Evolutionary conservation across 768 basidiomycete genomes (phyloP).

Genomic region (Mycena polygramma): DNA sequence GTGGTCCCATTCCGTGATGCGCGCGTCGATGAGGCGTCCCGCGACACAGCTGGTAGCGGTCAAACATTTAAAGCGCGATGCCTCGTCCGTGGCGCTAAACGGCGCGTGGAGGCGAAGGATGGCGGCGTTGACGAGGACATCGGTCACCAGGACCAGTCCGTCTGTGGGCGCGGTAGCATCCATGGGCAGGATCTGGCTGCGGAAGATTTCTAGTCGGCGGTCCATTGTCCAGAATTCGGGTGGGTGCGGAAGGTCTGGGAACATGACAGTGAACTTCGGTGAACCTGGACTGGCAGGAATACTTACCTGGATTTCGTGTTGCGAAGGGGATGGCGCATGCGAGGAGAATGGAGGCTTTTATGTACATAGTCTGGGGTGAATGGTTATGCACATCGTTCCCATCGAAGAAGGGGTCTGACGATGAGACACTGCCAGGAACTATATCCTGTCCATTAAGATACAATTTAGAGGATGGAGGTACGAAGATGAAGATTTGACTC

Average conservation of each 20-base stretch:
- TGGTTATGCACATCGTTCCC: neutral
- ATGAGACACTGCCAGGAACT: neutral
- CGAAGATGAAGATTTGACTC: neutral
- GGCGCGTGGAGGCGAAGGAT: slow-evolving; percentile 24
- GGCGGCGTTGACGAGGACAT: slow-evolving; percentile 21
- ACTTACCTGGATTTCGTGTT: neutral
- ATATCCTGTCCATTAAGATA: neutral
- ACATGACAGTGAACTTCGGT: neutral
- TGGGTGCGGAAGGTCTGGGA: neutral
- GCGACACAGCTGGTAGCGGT: slow-evolving; percentile 8
- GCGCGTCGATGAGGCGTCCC: neutral
- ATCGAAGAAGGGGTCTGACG: neutral
- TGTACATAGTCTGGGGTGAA: too few relatives aligned
- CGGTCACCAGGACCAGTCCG: neutral
- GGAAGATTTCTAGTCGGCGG: slow-evolving; percentile 8
- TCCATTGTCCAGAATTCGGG: slow-evolving; percentile 8
- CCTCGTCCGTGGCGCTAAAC: neutral
- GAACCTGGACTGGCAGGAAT: neutral
- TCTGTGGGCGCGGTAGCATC: neutral
- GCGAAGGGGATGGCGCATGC: slow-evolving; percentile 20
- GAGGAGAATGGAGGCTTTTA: slow-evolving; percentile 22
- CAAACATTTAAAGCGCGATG: slow-evolving; percentile 10
- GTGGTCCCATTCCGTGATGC: neutral
- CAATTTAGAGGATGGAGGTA: neutral
- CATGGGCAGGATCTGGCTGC: neutral